Evolutionary conservation across 2,329 filamentous ascomycete species (phyloP).

Genomic region (Xylariaceae sp.): DNA sequence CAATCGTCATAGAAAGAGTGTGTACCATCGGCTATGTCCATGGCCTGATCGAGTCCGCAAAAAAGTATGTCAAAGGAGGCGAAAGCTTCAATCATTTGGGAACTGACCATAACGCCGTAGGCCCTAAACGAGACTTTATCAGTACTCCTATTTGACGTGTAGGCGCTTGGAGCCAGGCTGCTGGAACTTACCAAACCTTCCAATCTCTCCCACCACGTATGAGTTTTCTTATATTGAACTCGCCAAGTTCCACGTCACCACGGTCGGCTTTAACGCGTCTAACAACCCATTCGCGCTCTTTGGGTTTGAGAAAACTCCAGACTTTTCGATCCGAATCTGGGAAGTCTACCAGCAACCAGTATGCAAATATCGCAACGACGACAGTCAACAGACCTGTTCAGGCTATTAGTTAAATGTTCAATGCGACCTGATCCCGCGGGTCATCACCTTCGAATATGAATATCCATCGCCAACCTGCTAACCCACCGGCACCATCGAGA

Average conservation of each 20-base stretch:
- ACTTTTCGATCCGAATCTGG: conserved; percentile 42
- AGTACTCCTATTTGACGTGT: conserved; percentile 39
- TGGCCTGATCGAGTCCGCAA: no score
- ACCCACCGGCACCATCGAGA: conserved; percentile 52
- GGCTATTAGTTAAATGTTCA: no score
- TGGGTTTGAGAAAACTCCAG: conserved; percentile 40
- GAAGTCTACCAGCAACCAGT: conserved; percentile 49
- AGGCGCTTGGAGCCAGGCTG: conserved; percentile 6
- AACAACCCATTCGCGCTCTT: conserved; percentile 39
- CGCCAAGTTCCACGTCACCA: conserved; percentile 46
- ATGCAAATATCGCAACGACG: conserved; percentile 37
- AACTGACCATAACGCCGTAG: conserved; percentile 59
- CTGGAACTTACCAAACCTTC: conserved; percentile 40
- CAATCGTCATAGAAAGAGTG: no score
- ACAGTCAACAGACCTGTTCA: conserved; percentile 46
- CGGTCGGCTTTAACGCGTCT: conserved; percentile 44
- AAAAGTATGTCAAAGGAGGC: no score
- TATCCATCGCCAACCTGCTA: conserved; percentile 67
- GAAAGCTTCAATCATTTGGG: no score
- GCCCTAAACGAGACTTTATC: conserved; percentile 48
- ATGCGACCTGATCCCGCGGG: no score
- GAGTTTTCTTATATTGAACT: conserved; percentile 39
- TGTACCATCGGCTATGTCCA: no score
- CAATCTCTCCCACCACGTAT: conserved; percentile 36
- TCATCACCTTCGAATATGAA: conserved; percentile 56